These are phyloP conservation scores for Dimocarpus longan DNA, from an alignment of 345 rosid species.

Conservation along the genomic window DNA sequence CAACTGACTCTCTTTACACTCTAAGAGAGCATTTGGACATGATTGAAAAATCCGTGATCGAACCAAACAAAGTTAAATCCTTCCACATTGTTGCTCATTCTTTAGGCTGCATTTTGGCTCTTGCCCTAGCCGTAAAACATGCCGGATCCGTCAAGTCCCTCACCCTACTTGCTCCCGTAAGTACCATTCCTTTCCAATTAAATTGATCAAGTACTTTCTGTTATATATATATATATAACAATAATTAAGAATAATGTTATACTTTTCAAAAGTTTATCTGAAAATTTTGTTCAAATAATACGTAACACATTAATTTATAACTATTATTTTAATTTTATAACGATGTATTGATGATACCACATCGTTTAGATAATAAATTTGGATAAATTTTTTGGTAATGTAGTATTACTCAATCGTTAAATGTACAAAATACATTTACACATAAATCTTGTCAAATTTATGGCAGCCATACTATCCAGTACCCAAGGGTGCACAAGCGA, in stretches of 20 bases:
- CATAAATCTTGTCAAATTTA: background rate
- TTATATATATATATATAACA: too few species aligned
- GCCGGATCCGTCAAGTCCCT: constrained; percentile 81
- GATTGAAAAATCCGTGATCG: constrained; percentile 81
- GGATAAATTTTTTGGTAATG: too few species aligned
- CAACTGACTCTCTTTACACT: constrained; percentile 86
- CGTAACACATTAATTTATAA: too few species aligned
- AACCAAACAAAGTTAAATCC: constrained; percentile 64
- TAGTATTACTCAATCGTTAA: too few species aligned
- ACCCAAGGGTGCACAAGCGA: constrained; percentile 70
- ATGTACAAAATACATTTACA: too few species aligned
- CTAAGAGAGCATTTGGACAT: constrained; percentile 86
- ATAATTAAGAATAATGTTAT: too few species aligned
- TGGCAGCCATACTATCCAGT: constrained; percentile 85
- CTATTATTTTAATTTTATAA: too few species aligned
- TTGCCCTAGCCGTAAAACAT: constrained; percentile 84
- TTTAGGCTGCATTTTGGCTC: constrained; percentile 96
- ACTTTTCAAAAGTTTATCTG: too few species aligned
- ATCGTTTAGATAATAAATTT: too few species aligned
- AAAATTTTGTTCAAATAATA: too few species aligned
- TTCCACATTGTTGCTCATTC: constrained; percentile 99
- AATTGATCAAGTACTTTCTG: too few species aligned
- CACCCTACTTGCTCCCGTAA: constrained; percentile 89
- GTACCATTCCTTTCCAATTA: constrained; percentile 12
- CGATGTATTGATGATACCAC: too few species aligned